A percentile compares a stretch with the other conserved stretches of the same genome.
Conservation (phyloP, 495 filamentous ascomycete species). For the Aspergillus bridgeri region DNA sequence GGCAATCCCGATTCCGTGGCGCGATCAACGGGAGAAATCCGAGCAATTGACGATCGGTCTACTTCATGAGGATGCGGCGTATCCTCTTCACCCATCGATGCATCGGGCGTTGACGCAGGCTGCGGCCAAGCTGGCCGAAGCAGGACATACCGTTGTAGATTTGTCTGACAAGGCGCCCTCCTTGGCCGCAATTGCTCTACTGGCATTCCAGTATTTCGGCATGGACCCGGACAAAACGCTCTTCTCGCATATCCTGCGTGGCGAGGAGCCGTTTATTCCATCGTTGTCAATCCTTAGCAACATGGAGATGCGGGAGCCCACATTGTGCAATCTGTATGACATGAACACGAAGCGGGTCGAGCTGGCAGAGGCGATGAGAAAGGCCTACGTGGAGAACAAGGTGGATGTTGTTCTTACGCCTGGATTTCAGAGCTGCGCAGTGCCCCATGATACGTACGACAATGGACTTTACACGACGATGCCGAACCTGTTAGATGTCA, state of each 20-base stretch:
- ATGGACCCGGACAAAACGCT: constrained; percentile 17
- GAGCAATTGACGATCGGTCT: constrained; percentile 46
- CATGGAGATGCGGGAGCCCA: constrained; percentile 17
- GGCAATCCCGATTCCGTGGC: constrained; percentile 20
- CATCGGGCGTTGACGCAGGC: constrained; percentile 43
- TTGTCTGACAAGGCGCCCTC: constrained; percentile 15
- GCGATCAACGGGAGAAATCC: constrained; percentile 1
- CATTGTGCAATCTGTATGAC: constrained; percentile 22
- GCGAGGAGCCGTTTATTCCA: not conserved
- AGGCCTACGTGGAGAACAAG: constrained; percentile 22
- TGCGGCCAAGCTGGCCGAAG: constrained; percentile 28
- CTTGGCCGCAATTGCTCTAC: constrained; percentile 17
- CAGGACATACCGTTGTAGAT: constrained; percentile 45
- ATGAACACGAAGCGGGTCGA: constrained; percentile 17
- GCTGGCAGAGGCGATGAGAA: constrained; percentile 21
- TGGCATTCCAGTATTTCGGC: constrained; percentile 27
- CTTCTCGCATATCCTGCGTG: constrained; percentile 11
- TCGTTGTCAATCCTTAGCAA: not conserved
- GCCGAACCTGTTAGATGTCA: constrained; percentile 51
- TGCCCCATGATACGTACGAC: constrained; percentile 47
- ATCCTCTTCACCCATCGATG: constrained; percentile 53
- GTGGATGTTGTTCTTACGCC: constrained; percentile 48
- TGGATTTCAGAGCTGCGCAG: constrained; percentile 45
- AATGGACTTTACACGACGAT: constrained; percentile 45
- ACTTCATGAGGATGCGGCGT: constrained; percentile 47